Evolutionary conservation across 139 green algal genomes (phyloP), one percentile per base, ranked within the genome.

Genomic region (Bryopsis sp.): DNA sequence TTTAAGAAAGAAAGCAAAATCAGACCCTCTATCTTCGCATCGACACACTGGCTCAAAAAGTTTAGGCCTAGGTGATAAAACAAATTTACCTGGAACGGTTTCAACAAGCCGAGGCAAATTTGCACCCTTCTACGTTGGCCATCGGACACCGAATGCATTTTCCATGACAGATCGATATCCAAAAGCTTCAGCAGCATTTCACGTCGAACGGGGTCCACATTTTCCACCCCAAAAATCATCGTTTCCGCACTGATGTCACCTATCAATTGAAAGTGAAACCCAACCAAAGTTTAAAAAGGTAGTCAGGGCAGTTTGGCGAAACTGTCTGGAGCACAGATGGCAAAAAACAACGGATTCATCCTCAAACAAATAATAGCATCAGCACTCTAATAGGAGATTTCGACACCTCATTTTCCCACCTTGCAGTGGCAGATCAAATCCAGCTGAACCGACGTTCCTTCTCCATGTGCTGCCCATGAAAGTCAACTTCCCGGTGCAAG

Each of bases 91-190:
- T 94, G 66, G 74, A 95, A 98, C 0, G 89, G 90, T 64, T 92
- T 92, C 32, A 99, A 78, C 63, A 99, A 81, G 0, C 94, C 94
- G 85, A 98, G 93, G 67, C 71, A 84, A 39, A 99, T 96, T 81
- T 99, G 94, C 46, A 99, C 93, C 2, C 94, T 81, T 22, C 94
- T 79, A 5, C 90, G 82, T 82, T 99, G 94, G 0, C 94, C 94
- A 67, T 99, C 94, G 24, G 84, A 95, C 74, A 99, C 92, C 5
- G 80, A 85, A 79, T 93, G 92, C 63, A 99, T 82, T 19, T 91
- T 82, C 90, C 96, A 98, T 47, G 87, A 79, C 33, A 93, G 70
- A 76, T 99, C 85, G 34, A 99, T 91, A 76, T 98, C 94, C 63
- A 99, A 75, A 67, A 98, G 73, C 36, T 88, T 67, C 3, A 97